These are phyloP conservation scores for Aspergillus sp. DNA, from an alignment of 2,329 filamentous ascomycete species.

Conservation along the genomic window DNA sequence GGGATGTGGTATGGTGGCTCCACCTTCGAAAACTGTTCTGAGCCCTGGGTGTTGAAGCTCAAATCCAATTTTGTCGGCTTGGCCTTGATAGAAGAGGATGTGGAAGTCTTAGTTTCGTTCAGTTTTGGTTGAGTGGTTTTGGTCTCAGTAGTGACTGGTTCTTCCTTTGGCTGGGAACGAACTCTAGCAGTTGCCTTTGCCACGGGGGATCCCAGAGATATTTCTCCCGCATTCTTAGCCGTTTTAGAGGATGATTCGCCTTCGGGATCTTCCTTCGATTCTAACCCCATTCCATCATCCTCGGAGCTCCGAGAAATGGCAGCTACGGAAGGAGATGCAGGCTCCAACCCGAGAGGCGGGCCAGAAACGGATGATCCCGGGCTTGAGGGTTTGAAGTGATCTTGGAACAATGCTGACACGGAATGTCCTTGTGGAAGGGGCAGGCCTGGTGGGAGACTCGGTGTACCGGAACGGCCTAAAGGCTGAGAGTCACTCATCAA, in stretches of 20 bases:
- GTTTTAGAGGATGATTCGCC: constrained; percentile 22
- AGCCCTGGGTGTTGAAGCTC: constrained; percentile 20
- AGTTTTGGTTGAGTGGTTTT: constrained; percentile 15
- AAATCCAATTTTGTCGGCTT: constrained; percentile 38
- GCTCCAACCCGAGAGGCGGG: constrained; percentile 29
- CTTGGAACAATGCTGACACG: constrained; percentile 33
- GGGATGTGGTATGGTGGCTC: constrained; percentile 23
- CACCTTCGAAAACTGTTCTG: constrained; percentile 24
- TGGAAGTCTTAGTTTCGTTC: constrained; percentile 9
- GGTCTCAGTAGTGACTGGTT: constrained; percentile 19
- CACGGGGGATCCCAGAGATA: constrained; percentile 44
- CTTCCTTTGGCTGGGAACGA: constrained; percentile 24
- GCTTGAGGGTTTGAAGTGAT: constrained; percentile 30
- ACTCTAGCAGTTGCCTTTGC: constrained; percentile 31
- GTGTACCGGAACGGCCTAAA: constrained; percentile 37
- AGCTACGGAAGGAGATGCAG: constrained; percentile 25
- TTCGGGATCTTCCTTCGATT: constrained; percentile 22
- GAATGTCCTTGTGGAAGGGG: constrained; percentile 43
- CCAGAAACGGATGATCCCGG: constrained; percentile 29
- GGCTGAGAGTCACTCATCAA: constrained; percentile 30
- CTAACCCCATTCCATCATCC: constrained; percentile 26
- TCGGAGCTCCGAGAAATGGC: constrained; percentile 29
- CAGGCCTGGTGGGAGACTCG: constrained; percentile 42
- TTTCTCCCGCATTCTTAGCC: constrained; percentile 34
- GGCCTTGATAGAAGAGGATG: constrained; percentile 18